These are phyloP conservation scores for Podospora conica DNA, from an alignment of 495 filamentous ascomycete genomes.

Conservation along the genomic window DNA sequence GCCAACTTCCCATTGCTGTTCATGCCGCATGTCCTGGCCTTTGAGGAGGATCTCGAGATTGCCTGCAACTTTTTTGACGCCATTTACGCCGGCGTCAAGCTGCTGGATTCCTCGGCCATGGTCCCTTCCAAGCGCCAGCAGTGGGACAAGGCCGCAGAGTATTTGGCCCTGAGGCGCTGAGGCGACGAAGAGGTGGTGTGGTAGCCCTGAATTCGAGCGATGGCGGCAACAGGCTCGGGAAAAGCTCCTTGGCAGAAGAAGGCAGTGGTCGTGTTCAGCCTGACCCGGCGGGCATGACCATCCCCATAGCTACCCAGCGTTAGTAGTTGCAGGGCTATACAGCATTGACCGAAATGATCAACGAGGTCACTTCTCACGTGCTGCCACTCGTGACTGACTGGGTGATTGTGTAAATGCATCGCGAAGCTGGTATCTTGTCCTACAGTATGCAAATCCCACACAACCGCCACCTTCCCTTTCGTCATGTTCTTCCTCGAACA, in stretches of 20 bases:
- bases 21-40: constrained; percentile 67
- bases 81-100: constrained; percentile 63
- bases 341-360: background rate
- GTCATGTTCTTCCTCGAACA: too few species aligned
- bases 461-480: background rate
- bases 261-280: background rate
- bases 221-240: background rate
- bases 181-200: background rate
- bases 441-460: too few species aligned
- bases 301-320: background rate
- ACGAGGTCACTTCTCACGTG: background rate
- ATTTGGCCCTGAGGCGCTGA: constrained; percentile 38
- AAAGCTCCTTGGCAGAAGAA: background rate
- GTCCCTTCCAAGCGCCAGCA: constrained; percentile 48
- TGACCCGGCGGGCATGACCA: background rate
- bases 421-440: background rate
- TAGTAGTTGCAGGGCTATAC: background rate
- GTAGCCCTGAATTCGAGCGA: background rate
- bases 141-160: constrained; percentile 62
- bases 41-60: constrained; percentile 68
- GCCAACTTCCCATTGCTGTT: constrained; percentile 55
- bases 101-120: constrained; percentile 53
- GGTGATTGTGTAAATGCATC: background rate
- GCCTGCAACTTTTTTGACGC: constrained; percentile 82
- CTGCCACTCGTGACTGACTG: too few species aligned